A percentile compares a stretch with the other conserved stretches of the same genome.
Evolutionary conservation across 495 filamentous ascomycete genomes (phyloP).

Genomic region (Aspergillus campestris): DNA sequence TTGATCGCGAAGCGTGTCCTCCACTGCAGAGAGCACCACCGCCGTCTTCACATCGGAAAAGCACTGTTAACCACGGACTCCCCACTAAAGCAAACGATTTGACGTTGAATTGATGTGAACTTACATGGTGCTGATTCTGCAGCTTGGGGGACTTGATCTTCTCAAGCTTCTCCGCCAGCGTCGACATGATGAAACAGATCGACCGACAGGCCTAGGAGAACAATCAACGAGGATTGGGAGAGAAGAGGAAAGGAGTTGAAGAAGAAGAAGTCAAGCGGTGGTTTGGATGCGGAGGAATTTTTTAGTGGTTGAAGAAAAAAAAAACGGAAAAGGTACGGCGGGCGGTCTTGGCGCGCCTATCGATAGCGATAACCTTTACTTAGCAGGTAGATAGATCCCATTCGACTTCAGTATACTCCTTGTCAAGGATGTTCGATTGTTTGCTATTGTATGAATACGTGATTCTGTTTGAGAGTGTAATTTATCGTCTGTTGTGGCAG

Average conservation of each 20-base stretch:
- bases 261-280: slow-evolving; percentile 17
- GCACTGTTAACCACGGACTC: slow-evolving; percentile 5
- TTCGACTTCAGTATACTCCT: not conserved
- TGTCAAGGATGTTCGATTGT: not conserved
- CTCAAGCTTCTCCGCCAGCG: slow-evolving; percentile 82
- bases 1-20: slow-evolving; percentile 83
- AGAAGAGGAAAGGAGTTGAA: slow-evolving; percentile 23
- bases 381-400: not conserved
- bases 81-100: no score
- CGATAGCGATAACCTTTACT: slow-evolving; percentile 10
- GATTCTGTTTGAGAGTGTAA: no score
- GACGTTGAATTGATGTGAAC: slow-evolving; percentile 7
- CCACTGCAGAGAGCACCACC: slow-evolving; percentile 81
- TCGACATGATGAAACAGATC: slow-evolving; percentile 45
- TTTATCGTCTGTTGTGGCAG: no score
- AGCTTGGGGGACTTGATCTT: slow-evolving; percentile 95
- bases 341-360: slow-evolving; percentile 27
- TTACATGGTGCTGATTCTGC: slow-evolving; percentile 87
- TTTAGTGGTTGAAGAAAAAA: slow-evolving; percentile 24
- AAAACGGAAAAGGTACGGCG: slow-evolving; percentile 24
- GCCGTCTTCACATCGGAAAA: slow-evolving; percentile 49
- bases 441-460: no score
- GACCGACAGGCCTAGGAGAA: slow-evolving; percentile 19
- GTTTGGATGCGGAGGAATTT: slow-evolving; percentile 25
- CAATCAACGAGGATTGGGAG: slow-evolving; percentile 3